phyloP scores from a whole-genome alignment of 306 rosid species.

The Trifolium repens region DNA sequence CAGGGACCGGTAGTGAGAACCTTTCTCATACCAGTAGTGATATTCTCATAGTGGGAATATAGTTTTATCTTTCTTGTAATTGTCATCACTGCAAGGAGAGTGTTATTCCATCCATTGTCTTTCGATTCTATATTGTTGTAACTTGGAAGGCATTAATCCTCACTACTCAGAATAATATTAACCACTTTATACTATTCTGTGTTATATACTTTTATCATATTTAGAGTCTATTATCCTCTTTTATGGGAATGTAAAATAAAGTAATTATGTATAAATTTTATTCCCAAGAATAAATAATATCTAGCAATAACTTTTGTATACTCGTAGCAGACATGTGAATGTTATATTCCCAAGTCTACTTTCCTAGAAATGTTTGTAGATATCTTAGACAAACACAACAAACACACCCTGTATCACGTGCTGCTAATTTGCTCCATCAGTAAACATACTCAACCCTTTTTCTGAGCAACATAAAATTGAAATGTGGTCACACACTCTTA shows the following conservation, averaged over 20 bases:
- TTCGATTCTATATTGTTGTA: too few relatives aligned
- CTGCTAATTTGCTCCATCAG: constrained; percentile 25
- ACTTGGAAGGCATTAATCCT: too few relatives aligned
- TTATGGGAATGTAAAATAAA: not conserved
- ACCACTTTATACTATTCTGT: too few relatives aligned
- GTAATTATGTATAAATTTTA: not conserved
- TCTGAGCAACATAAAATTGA: constrained; percentile 13
- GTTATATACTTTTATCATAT: too few relatives aligned
- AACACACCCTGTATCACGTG: constrained; percentile 15
- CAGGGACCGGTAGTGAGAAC: not conserved
- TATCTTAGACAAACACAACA: not conserved
- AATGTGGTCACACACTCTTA: constrained; percentile 1
- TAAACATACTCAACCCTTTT: not conserved
- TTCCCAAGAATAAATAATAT: constrained; percentile 1
- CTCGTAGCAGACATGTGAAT: constrained; percentile 1
- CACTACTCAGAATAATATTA: too few relatives aligned
- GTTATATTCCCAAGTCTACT: not conserved
- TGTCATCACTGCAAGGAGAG: not conserved
- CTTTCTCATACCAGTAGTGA: not conserved
- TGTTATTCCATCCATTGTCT: too few relatives aligned
- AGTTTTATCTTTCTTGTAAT: not conserved
- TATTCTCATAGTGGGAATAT: not conserved
- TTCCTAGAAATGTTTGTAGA: not conserved
- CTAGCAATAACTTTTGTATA: not conserved
- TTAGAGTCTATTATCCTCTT: too few relatives aligned